Base-by-base conservation (phyloP, 2,329 filamentous ascomycete species). In the Aspergillus brunneoviolaceus region DNA sequence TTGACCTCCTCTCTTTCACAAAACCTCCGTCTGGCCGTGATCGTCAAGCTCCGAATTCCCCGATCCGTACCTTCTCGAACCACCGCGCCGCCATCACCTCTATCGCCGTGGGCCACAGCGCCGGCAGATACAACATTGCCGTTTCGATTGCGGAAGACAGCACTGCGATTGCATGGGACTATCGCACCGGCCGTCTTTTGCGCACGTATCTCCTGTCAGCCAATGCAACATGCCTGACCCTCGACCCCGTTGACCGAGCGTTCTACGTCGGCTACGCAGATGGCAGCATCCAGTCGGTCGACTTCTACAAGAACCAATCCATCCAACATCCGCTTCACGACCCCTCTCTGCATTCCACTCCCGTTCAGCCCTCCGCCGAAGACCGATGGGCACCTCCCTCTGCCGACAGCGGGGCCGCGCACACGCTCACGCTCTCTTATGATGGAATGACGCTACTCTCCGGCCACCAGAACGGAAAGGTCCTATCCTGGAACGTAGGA, bases 111-210 rank as follows among this genome's bases (percentile, higher is more conserved):
- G 88, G 90, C 19, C 87, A 90, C 70, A 89, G 89, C 71, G 80
- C 83, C 61, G 88, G 86, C 72, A 85, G 87, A 68, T 89, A 89
- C 60, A 94, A 91, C 74, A 87, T 98, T 62, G 93, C 90, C 60
- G 84, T 97, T 21, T 96, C 94, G 3, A 86, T 88, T 6, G 91
- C 91, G 65, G 87, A 86, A 68, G 95, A 98, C 78, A 93, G 91
- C 76, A 95, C 91, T 7, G 91, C 91, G 67, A 88, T 96, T 69
- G 82, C 96, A 61, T 99, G 95, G 95, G 93, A 98, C 77, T 96
- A 96, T 73, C 86, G 88, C 63, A 90, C 87, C 0, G 91, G 91
- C 45, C 85, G 86, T 61, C 81, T 89, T 11, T 79, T 98, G 59
- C 87, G 93, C 49, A 98, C 92, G 4, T 87, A 96, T 65, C 82